Evolutionary conservation across 177 flowering plant species (phyloP).

Genomic region (Tripterygium wilfordii): DNA sequence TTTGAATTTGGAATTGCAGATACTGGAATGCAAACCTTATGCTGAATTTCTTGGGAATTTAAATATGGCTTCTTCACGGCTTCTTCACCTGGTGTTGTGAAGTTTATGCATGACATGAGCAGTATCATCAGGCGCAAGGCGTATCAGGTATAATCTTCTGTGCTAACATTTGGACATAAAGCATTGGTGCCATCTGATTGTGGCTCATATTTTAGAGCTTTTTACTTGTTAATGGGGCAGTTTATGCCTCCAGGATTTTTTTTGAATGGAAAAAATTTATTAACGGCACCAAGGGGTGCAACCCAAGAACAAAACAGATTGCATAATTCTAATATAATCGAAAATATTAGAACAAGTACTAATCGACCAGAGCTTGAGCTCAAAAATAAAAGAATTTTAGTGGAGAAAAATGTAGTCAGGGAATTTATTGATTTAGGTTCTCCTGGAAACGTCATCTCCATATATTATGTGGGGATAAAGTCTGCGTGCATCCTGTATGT

Average conservation of each 20-base stretch:
- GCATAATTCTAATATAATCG: too few relatives aligned
- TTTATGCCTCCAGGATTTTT: constrained; percentile 55
- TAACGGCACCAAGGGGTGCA: too few relatives aligned
- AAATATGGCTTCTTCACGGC: constrained; percentile 82
- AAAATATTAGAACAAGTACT: too few relatives aligned
- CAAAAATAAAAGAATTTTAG: constrained; percentile 49
- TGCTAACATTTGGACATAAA: not conserved
- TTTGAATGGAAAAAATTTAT: too few relatives aligned
- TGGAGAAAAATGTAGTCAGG: constrained; percentile 39
- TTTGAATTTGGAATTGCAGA: constrained; percentile 41
- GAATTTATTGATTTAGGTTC: constrained; percentile 61
- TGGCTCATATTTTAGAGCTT: not conserved
- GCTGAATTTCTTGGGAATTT: constrained; percentile 66
- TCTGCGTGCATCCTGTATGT: too few relatives aligned
- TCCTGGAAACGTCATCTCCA: constrained; percentile 86
- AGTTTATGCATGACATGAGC: constrained; percentile 74
- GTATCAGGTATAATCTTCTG: constrained; percentile 56
- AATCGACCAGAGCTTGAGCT: too few relatives aligned
- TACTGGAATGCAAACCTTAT: constrained; percentile 76
- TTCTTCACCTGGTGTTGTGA: constrained; percentile 79
- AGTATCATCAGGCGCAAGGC: constrained; percentile 60
- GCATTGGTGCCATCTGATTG: not conserved
- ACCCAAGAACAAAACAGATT: too few relatives aligned
- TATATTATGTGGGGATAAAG: too few relatives aligned
- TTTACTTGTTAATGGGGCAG: constrained; percentile 5